A percentile compares a stretch with the other conserved stretches of the same genome.
phyloP scores from a whole-genome alignment of 2,329 filamentous ascomycete genomes.

The Trichoderma koningii region DNA sequence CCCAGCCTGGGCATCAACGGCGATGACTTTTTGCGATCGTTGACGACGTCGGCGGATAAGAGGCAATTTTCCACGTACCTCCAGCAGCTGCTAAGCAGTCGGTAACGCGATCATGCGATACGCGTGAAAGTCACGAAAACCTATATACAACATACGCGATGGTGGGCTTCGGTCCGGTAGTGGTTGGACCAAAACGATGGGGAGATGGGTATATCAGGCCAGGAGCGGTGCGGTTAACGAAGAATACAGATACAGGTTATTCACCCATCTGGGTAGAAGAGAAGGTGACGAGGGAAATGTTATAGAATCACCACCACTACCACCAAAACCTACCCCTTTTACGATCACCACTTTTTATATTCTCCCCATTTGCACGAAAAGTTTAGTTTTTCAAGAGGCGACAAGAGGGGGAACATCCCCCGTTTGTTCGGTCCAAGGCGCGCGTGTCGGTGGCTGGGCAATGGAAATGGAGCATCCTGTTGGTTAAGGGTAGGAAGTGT shows the following conservation, averaged over 20 bases:
- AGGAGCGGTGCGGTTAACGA: background rate
- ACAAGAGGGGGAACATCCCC: background rate
- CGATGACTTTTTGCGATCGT: constrained; percentile 58
- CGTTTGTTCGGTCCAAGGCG: constrained; percentile 9
- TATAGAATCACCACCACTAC: constrained; percentile 3
- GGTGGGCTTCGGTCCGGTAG: background rate
- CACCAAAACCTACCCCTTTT: background rate
- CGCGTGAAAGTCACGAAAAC: background rate
- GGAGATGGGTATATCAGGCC: background rate
- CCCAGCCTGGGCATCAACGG: constrained; percentile 65
- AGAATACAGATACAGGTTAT: background rate
- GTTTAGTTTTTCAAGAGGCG: background rate
- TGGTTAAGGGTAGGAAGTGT: constrained; percentile 12
- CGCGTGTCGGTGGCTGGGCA: constrained; percentile 15
- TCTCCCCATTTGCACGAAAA: background rate
- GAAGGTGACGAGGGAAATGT: constrained; percentile 10
- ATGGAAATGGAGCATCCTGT: constrained; percentile 6
- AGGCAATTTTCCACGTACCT: constrained; percentile 68
- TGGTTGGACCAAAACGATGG: background rate
- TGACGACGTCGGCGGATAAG: constrained; percentile 61
- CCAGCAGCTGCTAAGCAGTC: constrained; percentile 55
- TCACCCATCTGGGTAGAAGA: background rate
- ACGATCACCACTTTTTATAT: constrained; percentile 1
- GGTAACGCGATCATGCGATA: constrained; percentile 34
- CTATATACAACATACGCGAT: constrained; percentile 1